phyloP scores from a whole-genome alignment of 768 basidiomycete species.

The Leccinellum albellum region DNA sequence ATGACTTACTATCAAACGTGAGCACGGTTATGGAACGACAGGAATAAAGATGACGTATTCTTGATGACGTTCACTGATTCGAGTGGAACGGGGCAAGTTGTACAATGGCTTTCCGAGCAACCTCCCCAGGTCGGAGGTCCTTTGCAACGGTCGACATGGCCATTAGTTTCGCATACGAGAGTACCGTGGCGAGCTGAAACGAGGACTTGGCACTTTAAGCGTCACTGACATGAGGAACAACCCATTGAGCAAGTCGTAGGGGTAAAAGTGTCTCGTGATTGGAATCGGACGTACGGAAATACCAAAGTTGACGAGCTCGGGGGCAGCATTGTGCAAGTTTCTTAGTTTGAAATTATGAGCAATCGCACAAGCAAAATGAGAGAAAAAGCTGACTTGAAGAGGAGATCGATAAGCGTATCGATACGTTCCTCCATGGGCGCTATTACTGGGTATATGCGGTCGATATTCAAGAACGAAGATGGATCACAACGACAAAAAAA shows the following conservation, averaged over 20 bases:
- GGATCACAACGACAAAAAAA: conserved; percentile 78
- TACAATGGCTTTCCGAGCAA: conserved; percentile 63
- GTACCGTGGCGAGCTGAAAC: conserved; percentile 70
- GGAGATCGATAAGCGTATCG: conserved; percentile 83
- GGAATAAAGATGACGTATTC: conserved; percentile 45
- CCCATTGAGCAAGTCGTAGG: conserved; percentile 78
- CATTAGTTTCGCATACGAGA: conserved; percentile 69
- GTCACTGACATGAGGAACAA: conserved; percentile 82
- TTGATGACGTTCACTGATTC: conserved; percentile 78
- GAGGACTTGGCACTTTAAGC: conserved; percentile 72
- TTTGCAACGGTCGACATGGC: conserved; percentile 69
- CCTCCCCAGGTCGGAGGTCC: conserved; percentile 68
- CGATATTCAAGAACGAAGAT: conserved; percentile 81
- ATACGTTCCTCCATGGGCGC: conserved; percentile 86
- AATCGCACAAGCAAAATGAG: not conserved
- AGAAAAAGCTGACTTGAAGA: conserved; percentile 60
- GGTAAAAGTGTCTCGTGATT: not conserved
- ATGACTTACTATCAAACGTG: conserved; percentile 48
- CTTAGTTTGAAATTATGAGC: conserved; percentile 39
- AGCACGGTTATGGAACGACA: not conserved
- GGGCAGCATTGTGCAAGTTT: conserved; percentile 77
- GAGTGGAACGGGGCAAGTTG: conserved; percentile 67
- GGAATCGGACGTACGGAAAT: conserved; percentile 59
- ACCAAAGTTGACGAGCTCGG: conserved; percentile 86
- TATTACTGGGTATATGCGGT: conserved; percentile 79